Percentiles rank a stretch among this genome's conserved stretches.
phyloP scores from a whole-genome alignment of 345 rosid genomes.

The Bruguiera gymnorhiza region DNA sequence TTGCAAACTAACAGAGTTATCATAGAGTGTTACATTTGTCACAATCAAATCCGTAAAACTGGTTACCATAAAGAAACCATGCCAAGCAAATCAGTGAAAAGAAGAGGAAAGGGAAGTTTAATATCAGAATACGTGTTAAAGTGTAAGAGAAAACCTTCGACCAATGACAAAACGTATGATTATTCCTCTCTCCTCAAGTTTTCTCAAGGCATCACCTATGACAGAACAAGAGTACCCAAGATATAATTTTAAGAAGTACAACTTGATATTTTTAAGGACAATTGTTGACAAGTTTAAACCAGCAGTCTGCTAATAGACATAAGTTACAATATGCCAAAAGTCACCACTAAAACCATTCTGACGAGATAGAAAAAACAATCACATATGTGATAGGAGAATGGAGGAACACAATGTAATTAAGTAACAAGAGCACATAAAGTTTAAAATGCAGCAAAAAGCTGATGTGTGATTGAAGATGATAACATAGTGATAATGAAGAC shows the following conservation, averaged over 20 bases:
- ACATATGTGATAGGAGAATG: too few species aligned
- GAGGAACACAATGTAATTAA: too few species aligned
- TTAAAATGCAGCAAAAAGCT: too few species aligned
- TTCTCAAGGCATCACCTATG: slow-evolving; percentile 68
- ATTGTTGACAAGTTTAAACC: neutral
- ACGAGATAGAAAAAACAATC: too few species aligned
- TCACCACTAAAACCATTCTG: neutral
- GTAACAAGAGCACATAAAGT: too few species aligned
- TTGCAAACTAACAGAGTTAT: slow-evolving; percentile 23
- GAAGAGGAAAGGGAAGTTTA: neutral
- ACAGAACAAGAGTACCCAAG: slow-evolving; percentile 9
- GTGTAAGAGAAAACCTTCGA: slow-evolving; percentile 59
- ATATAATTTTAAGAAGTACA: neutral
- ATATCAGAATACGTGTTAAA: slow-evolving; percentile 15
- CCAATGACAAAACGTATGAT: slow-evolving; percentile 91
- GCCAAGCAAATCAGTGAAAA: slow-evolving; percentile 5
- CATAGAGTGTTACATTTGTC: neutral
- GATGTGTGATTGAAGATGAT: too few species aligned
- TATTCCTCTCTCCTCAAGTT: slow-evolving; percentile 90
- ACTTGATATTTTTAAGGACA: neutral
- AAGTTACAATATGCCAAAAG: neutral
- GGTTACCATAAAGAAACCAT: slow-evolving; percentile 4
- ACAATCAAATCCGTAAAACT: slow-evolving; percentile 8
- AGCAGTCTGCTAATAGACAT: neutral
- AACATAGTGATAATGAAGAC: too few species aligned